phyloP scores from a whole-genome alignment of 345 rosid species.

The Eutrema japonicum region DNA sequence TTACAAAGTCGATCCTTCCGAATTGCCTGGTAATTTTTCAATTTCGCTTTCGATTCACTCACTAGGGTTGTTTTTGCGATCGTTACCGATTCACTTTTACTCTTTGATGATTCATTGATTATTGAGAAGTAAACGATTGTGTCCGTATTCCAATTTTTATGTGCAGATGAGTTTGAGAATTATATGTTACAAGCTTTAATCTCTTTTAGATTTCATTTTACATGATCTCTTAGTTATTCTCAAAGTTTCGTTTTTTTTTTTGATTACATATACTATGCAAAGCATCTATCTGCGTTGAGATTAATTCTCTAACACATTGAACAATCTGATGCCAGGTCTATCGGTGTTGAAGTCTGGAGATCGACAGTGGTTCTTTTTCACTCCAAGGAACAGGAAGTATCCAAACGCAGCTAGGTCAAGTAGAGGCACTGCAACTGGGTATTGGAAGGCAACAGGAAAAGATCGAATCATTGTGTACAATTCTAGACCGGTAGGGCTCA shows the following conservation, averaged over 20 bases:
- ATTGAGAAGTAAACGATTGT: not conserved
- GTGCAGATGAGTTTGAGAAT: too few species aligned
- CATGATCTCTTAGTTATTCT: not conserved
- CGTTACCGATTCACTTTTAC: constrained; percentile 30
- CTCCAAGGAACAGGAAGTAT: constrained; percentile 85
- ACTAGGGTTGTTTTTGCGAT: not conserved
- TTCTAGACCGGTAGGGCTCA: constrained; percentile 70
- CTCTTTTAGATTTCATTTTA: not conserved
- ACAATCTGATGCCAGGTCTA: constrained; percentile 38
- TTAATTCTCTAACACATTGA: not conserved
- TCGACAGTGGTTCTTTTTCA: constrained; percentile 91
- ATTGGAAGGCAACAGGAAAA: constrained; percentile 95
- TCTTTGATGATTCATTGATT: not conserved
- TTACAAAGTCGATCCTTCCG: constrained; percentile 90
- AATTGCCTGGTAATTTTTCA: constrained; percentile 67
- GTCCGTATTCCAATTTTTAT: too few species aligned
- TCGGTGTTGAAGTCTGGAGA: constrained; percentile 83
- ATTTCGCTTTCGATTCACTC: not conserved
- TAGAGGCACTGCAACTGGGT: constrained; percentile 79
- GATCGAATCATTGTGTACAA: constrained; percentile 63
- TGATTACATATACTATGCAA: not conserved
- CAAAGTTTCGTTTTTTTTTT: not conserved
- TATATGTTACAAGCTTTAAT: not conserved
- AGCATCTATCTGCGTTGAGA: not conserved
- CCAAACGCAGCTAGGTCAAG: constrained; percentile 90